Percentiles rank a stretch among this genome's conserved stretches.
Conservation (phyloP, 2,329 filamentous ascomycete genomes). For the Paecilomyces dactylethromorphus region DNA sequence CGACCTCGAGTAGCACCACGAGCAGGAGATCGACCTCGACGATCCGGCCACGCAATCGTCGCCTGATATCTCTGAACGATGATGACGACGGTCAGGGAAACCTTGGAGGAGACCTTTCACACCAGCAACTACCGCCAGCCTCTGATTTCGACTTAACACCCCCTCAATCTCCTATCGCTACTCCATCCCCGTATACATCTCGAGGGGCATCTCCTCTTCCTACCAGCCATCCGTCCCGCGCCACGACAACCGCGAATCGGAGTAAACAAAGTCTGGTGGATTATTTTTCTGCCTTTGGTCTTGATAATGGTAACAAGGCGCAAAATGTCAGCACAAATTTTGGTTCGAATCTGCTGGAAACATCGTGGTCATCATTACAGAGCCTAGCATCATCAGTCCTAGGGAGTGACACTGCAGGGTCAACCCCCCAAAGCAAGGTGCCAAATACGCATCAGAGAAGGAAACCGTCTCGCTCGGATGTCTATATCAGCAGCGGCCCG, state of each 20-base stretch:
- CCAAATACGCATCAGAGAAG: conserved; percentile 21
- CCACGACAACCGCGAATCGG: conserved; percentile 17
- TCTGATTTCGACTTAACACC: conserved; percentile 24
- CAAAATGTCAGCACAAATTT: conserved; percentile 9
- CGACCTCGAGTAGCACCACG: conserved; percentile 24
- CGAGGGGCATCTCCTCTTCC: conserved; percentile 32
- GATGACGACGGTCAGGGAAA: conserved; percentile 23
- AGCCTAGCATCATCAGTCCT: conserved; percentile 43
- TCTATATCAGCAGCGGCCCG: conserved; percentile 18
- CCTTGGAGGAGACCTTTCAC: conserved; percentile 4
- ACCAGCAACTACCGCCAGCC: conserved; percentile 19
- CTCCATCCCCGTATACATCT: conserved; percentile 32
- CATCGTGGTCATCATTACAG: conserved; percentile 44
- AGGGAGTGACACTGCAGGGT: conserved; percentile 30
- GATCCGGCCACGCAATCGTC: conserved; percentile 38
- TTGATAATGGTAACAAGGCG: conserved; percentile 7
- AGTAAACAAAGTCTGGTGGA: conserved; percentile 13
- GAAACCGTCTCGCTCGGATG: conserved; percentile 32
- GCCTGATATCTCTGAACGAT: conserved; percentile 37
- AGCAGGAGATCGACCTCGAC: conserved; percentile 28
- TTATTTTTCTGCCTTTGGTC: conserved; percentile 14
- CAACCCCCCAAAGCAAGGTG: conserved; percentile 19
- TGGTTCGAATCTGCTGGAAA: conserved; percentile 35
- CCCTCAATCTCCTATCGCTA: conserved; percentile 33
- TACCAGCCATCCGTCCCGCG: conserved; percentile 30